These are phyloP conservation scores for Lithospermum erythrorhizon DNA, from an alignment of 257 asterid species.

Conservation along the genomic window DNA sequence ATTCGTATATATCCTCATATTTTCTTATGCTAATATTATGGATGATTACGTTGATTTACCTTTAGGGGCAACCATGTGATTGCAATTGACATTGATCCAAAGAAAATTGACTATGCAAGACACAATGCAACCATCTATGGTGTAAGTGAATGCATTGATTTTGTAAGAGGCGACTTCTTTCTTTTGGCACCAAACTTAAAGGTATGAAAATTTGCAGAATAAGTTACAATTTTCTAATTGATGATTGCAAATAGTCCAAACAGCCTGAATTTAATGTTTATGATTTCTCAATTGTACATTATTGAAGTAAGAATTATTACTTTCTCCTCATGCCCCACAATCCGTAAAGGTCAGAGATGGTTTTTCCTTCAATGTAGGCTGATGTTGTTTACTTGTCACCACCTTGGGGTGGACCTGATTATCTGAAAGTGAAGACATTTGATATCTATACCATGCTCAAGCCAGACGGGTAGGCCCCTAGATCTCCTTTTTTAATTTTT, in stretches of 20 bases:
- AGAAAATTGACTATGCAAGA: conserved; percentile 59
- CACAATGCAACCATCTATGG: conserved; percentile 84
- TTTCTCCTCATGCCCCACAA: background rate
- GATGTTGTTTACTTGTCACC: conserved; percentile 80
- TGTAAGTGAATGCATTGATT: conserved; percentile 64
- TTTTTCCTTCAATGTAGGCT: conserved; percentile 41
- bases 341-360: background rate
- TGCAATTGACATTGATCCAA: conserved; percentile 84
- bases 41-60: conserved; percentile 1
- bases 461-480: conserved; percentile 73
- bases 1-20: background rate
- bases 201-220: conserved; percentile 27
- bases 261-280: background rate
- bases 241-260: background rate
- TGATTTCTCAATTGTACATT: background rate
- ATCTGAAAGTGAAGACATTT: conserved; percentile 53
- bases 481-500: conserved; percentile 2
- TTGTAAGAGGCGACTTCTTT: conserved; percentile 66
- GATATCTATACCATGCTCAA: conserved; percentile 72
- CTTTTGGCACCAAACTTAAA: conserved; percentile 56
- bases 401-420: conserved; percentile 98
- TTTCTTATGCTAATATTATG: background rate
- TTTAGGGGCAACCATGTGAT: conserved; percentile 78
- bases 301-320: no score
- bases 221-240: background rate